A percentile compares a stretch with the other conserved stretches of the same genome.
phyloP scores from a whole-genome alignment of 2,329 filamentous ascomycete species.

The Xylariomycetidae sp. region DNA sequence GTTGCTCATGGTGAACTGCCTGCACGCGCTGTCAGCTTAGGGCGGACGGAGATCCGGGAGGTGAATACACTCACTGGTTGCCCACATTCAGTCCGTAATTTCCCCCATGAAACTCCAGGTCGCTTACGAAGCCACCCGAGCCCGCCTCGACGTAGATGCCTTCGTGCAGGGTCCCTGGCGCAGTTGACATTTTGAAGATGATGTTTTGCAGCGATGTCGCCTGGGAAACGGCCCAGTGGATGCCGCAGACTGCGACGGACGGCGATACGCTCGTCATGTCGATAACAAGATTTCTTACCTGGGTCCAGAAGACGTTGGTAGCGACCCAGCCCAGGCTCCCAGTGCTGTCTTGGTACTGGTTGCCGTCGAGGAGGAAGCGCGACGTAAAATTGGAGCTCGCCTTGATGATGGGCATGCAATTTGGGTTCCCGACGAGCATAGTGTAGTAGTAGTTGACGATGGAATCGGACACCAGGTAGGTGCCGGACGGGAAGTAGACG shows the following conservation, averaged over 20 bases:
- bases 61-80: slow-evolving; percentile 31
- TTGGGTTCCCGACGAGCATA: slow-evolving; percentile 50
- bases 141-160: slow-evolving; percentile 62
- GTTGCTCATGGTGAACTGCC: slow-evolving; percentile 67
- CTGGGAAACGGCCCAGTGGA: slow-evolving; percentile 67
- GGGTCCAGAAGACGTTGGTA: slow-evolving; percentile 56
- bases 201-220: slow-evolving; percentile 56
- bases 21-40: slow-evolving; percentile 52
- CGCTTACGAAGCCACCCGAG: slow-evolving; percentile 62
- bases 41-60: too few relatives aligned
- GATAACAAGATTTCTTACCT: slow-evolving; percentile 52
- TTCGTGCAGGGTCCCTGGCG: slow-evolving; percentile 42
- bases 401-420: slow-evolving; percentile 46
- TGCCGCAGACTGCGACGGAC: slow-evolving; percentile 40
- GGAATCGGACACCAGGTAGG: slow-evolving; percentile 66
- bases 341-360: slow-evolving; percentile 35
- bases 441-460: slow-evolving; percentile 76
- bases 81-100: slow-evolving; percentile 61
- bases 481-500: slow-evolving; percentile 42
- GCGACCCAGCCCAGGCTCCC: slow-evolving; percentile 40
- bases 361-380: slow-evolving; percentile 41
- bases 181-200: slow-evolving; percentile 44
- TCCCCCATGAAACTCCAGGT: slow-evolving; percentile 68
- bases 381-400: slow-evolving; percentile 44
- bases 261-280: slow-evolving; percentile 47